Evolutionary conservation across 108 stramenopile species (phyloP).

Genomic region (Mayamaea pseudoterrestris): DNA sequence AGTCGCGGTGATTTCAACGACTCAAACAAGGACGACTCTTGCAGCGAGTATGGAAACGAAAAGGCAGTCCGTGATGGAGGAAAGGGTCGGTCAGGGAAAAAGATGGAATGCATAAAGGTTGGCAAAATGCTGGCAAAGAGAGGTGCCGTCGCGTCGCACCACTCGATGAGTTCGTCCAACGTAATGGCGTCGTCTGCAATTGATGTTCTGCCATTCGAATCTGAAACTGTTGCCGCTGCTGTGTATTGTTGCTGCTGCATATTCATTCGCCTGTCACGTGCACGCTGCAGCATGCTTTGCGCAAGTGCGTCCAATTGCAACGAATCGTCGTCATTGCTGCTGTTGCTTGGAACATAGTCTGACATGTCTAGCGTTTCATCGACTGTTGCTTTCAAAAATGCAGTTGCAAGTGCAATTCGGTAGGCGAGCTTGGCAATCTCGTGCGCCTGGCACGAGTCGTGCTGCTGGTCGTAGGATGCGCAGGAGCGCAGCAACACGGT

Average conservation of each 20-base stretch:
- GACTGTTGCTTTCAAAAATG: constrained; percentile 17
- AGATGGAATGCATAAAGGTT: constrained; percentile 50
- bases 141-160: constrained; percentile 58
- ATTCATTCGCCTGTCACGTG: background rate
- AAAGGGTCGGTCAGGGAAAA: constrained; percentile 35
- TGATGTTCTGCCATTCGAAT: background rate
- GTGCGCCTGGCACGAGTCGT: constrained; percentile 6
- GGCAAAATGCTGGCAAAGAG: constrained; percentile 46
- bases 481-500: constrained; percentile 16
- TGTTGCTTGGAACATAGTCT: constrained; percentile 9
- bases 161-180: constrained; percentile 43
- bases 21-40: constrained; percentile 22
- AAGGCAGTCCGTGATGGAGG: constrained; percentile 46
- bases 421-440: constrained; percentile 23
- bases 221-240: too few relatives aligned
- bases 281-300: constrained; percentile 12
- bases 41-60: constrained; percentile 27
- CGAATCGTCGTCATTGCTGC: background rate
- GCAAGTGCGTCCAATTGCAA: constrained; percentile 15
- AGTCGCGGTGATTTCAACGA: constrained; percentile 17
- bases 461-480: background rate
- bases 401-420: constrained; percentile 23
- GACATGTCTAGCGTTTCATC: constrained; percentile 15
- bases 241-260: too few relatives aligned
- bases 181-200: background rate